Percentiles rank a stretch among this genome's conserved stretches.
These are phyloP conservation scores for Mycosphaerella sp. DNA, from an alignment of 2,329 filamentous ascomycete genomes.

Conservation along the genomic window DNA sequence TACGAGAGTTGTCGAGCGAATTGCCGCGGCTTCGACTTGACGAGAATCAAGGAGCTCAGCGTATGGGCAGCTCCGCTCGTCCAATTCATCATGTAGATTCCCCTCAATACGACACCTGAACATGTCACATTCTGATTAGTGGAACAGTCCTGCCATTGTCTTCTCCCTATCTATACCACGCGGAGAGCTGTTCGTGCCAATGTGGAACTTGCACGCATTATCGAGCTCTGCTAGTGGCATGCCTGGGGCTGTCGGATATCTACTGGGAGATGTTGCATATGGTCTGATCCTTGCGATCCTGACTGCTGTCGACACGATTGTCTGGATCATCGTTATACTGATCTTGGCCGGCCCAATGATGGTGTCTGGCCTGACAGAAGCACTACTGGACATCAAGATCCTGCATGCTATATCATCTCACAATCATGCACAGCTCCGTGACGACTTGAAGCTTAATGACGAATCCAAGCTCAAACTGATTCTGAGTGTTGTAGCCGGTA, in stretches of 20 bases:
- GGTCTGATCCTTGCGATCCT: neutral
- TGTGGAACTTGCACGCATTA: neutral
- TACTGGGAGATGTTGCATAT: neutral
- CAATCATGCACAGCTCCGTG: neutral
- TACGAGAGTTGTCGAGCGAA: conserved; percentile 1
- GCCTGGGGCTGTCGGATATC: neutral
- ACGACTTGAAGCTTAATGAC: neutral
- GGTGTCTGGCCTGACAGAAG: conserved; percentile 7
- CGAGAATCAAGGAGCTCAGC: neutral
- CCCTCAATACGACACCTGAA: neutral
- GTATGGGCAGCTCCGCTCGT: conserved; percentile 8
- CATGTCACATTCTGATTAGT: neutral
- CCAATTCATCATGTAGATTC: conserved; percentile 1
- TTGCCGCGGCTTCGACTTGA: conserved; percentile 5
- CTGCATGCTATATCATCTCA: neutral
- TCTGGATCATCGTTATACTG: conserved; percentile 6
- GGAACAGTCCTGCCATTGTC: neutral
- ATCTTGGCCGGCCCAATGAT: conserved; percentile 7
- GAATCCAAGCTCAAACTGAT: neutral
- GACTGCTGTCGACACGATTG: conserved; percentile 4
- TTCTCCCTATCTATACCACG: conserved; percentile 7
- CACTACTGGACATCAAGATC: conserved; percentile 5
- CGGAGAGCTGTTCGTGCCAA: conserved; percentile 3
- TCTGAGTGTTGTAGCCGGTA: conserved; percentile 1
- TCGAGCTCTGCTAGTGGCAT: neutral